Conservation (phyloP, 129 eudicot species). For the Centrapalus pauciflorus region DNA sequence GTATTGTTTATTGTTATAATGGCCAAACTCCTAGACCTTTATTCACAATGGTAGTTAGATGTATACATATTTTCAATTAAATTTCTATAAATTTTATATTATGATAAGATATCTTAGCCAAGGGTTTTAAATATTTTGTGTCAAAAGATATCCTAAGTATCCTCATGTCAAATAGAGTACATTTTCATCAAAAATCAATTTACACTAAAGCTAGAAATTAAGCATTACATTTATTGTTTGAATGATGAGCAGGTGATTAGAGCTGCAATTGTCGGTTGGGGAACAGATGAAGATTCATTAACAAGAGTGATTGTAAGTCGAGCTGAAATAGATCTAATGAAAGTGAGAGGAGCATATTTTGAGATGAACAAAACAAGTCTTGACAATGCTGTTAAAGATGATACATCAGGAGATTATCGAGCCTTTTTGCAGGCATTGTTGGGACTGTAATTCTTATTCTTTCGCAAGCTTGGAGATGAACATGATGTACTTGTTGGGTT, state of each 20-base stretch:
- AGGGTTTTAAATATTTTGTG: too few species aligned
- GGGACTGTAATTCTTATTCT: conserved; percentile 25
- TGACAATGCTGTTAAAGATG: conserved; percentile 47
- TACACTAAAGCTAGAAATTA: too few species aligned
- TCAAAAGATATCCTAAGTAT: too few species aligned
- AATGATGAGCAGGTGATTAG: conserved; percentile 36
- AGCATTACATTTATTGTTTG: background rate
- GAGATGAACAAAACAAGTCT: conserved; percentile 34
- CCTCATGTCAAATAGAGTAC: too few species aligned
- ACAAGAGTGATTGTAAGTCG: conserved; percentile 56
- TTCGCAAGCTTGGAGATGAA: background rate
- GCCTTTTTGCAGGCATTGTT: conserved; percentile 56
- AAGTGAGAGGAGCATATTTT: conserved; percentile 40
- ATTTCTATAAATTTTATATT: too few species aligned
- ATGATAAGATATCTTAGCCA: too few species aligned
- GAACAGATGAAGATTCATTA: conserved; percentile 69
- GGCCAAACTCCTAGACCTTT: too few species aligned
- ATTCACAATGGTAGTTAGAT: too few species aligned
- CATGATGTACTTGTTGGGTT: background rate
- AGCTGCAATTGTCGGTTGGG: conserved; percentile 46
- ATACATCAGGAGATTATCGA: conserved; percentile 60
- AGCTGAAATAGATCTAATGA: conserved; percentile 69
- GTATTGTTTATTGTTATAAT: too few species aligned
- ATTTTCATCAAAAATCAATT: too few species aligned
- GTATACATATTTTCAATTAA: too few species aligned